A percentile compares a stretch with the other conserved stretches of the same genome.
These are phyloP conservation scores for Gautieria morchelliformis DNA, from an alignment of 768 basidiomycete genomes.

Conservation along the genomic window DNA sequence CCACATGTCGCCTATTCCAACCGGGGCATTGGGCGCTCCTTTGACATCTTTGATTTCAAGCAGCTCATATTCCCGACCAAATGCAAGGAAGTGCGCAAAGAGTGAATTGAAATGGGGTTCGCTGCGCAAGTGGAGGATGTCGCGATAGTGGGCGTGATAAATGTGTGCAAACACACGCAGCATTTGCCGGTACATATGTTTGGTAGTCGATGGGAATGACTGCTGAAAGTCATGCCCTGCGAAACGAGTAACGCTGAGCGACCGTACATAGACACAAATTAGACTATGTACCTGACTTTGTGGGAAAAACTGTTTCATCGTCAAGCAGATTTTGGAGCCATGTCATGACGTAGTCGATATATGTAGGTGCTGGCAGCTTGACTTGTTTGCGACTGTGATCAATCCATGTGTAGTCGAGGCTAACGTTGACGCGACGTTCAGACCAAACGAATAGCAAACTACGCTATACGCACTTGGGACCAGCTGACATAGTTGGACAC, in stretches of 20 bases:
- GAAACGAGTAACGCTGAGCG: background rate
- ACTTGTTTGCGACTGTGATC: constrained; percentile 86
- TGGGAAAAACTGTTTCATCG: constrained; percentile 91
- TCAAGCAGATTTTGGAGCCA: constrained; percentile 91
- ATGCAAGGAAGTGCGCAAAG: constrained; percentile 96
- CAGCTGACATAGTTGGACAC: constrained; percentile 90
- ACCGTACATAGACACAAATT: background rate
- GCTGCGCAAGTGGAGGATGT: constrained; percentile 84
- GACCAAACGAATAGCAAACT: background rate
- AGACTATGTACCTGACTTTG: constrained; percentile 69
- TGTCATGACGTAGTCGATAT: constrained; percentile 97
- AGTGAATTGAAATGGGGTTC: constrained; percentile 96
- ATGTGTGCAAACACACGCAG: constrained; percentile 96
- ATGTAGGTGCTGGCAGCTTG: constrained; percentile 84
- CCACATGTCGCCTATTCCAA: constrained; percentile 73
- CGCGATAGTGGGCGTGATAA: constrained; percentile 88
- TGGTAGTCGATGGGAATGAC: constrained; percentile 80
- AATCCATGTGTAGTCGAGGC: constrained; percentile 91
- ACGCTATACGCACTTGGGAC: constrained; percentile 52
- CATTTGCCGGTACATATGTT: constrained; percentile 93
- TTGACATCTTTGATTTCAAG: constrained; percentile 84
- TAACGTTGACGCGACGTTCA: constrained; percentile 20
- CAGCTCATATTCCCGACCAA: constrained; percentile 88
- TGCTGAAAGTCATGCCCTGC: constrained; percentile 80
- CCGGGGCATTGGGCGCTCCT: constrained; percentile 45